Evolutionary conservation across 768 basidiomycete genomes (phyloP).

Genomic region (Galerina sulciceps): DNA sequence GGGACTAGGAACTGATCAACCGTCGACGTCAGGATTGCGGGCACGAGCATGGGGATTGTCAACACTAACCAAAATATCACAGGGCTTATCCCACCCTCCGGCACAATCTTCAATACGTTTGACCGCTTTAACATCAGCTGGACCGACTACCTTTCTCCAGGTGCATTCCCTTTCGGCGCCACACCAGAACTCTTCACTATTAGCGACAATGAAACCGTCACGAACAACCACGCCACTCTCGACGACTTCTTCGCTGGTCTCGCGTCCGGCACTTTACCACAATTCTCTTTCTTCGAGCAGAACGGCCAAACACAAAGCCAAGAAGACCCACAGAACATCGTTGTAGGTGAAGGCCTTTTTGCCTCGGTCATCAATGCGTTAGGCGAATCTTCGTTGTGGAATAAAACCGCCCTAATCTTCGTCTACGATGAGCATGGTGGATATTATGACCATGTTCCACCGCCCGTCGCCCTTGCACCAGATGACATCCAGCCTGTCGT

Average conservation of each 20-base stretch:
- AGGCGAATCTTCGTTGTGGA: neutral
- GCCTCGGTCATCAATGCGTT: neutral
- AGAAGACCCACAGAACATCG: conserved; percentile 2
- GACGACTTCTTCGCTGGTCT: neutral
- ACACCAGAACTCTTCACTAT: conserved; percentile 1
- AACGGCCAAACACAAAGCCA: neutral
- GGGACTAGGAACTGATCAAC: neutral
- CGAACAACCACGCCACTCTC: neutral
- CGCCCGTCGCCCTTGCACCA: neutral
- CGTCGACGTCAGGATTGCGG: neutral
- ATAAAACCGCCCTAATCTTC: neutral
- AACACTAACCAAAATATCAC: conserved; percentile 2
- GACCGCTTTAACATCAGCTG: neutral
- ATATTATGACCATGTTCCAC: conserved; percentile 1
- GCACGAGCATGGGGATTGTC: neutral
- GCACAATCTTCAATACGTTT: neutral
- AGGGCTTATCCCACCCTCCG: neutral
- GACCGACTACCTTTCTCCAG: neutral
- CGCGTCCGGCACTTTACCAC: neutral
- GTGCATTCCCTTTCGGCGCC: neutral
- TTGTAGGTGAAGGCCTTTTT: neutral
- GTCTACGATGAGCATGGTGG: neutral
- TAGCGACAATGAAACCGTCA: neutral
- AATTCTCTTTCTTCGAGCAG: neutral
- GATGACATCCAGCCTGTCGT: neutral